Evolutionary conservation across 169 alveolate species (phyloP), one percentile per base, ranked within the genome.

Genomic region (Amoebophrya sp.): DNA sequence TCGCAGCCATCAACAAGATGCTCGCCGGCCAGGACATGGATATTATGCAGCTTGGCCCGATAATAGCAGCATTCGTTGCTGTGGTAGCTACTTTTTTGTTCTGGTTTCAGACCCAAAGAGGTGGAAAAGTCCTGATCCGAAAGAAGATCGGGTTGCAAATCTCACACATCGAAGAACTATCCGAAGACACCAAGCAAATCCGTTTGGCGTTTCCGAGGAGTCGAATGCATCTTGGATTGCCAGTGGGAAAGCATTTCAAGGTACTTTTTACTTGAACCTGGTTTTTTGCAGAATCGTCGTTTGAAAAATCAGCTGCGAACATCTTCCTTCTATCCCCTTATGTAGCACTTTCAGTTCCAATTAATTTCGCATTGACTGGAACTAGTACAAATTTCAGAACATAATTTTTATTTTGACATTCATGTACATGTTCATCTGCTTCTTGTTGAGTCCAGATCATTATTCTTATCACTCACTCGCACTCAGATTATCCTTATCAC

Each of bases 191-290:
- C 12, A 65, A 65, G 83, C 83, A 65, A 18, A 65, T 65, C 26
- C 83, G 83, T 1, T 18, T 65, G 26, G 83, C 83, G 2, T 65
- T 65, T 26, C 83, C 83, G 83, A 65, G 83, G 33, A 65, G 83
- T 18, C 39, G 83, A 29, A 65, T 65, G 83, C 18, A 10, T 1
- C 83, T 65, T 36, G 83, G 83, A 6, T 36, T 65, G 83, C 83
- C 83, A 6, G 83, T 65, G 83, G 83, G 83, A 18, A 65, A 65
- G 83, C 83, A 65, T 36, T 65, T 65, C 83, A 65, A 65, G 83
- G 83, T 65, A 65, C 12, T 12, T 26, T 12, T 26, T 65, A 65
- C n/a, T n/a, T n/a, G n/a, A n/a, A n/a, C n/a, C n/a, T n/a, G n/a
- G n/a, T n/a, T n/a, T n/a, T n/a, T n/a, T n/a, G n/a, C n/a, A n/a